Conservation (phyloP, 352 stramenopile species). For the Phytopythium oedochilum region DNA sequence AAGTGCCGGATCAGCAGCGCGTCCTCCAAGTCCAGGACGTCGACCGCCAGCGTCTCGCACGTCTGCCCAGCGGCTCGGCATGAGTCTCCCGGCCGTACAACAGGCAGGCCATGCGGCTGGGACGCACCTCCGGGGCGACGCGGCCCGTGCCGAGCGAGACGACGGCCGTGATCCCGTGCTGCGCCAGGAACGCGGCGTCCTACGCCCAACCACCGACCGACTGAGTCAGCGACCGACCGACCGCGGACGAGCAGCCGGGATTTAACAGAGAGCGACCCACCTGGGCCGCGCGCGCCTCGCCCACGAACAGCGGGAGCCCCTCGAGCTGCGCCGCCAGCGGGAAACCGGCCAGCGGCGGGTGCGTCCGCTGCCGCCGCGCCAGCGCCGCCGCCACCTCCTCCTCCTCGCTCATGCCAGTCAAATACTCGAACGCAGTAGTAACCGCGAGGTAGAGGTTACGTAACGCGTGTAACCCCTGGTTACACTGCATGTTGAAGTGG, state of each 20-base stretch:
- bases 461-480: too few species aligned
- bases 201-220: slow-evolving; percentile 1
- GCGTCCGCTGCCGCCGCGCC: slow-evolving; percentile 32
- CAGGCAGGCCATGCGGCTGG: too few species aligned
- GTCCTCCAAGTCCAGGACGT: slow-evolving; percentile 76
- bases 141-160: slow-evolving; percentile 58
- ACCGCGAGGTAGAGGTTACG: too few species aligned
- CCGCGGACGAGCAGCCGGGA: background rate
- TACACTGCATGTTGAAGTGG: too few species aligned
- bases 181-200: slow-evolving; percentile 35
- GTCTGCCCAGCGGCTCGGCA: slow-evolving; percentile 11
- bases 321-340: slow-evolving; percentile 37
- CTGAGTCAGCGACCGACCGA: background rate
- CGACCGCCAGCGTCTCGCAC: slow-evolving; percentile 41
- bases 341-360: slow-evolving; percentile 41
- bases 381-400: slow-evolving; percentile 27
- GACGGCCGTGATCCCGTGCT: slow-evolving; percentile 38
- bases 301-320: slow-evolving; percentile 49
- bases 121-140: slow-evolving; percentile 35
- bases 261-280: slow-evolving; percentile 15
- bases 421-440: too few species aligned
- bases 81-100: too few species aligned
- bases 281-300: slow-evolving; percentile 43
- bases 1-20: slow-evolving; percentile 65
- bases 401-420: slow-evolving; percentile 4